Conservation (phyloP, 2,329 filamentous ascomycete genomes). For the Fusarium praegraminearum region DNA sequence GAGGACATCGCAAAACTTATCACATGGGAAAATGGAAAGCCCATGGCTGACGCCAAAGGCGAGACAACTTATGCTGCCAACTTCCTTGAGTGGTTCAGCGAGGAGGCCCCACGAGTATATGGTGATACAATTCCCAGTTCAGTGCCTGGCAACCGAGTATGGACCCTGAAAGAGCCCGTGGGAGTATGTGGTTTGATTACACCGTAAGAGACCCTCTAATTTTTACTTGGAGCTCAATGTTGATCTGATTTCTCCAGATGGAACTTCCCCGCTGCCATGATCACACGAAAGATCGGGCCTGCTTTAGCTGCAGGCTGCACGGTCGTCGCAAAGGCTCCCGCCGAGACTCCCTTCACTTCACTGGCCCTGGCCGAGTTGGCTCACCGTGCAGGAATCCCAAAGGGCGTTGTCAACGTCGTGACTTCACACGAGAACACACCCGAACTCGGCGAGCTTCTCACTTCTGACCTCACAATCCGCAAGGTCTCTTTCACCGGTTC, state of each 20-base stretch:
- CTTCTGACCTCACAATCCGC: conserved; percentile 76
- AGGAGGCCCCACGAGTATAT: conserved; percentile 79
- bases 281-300: conserved; percentile 76
- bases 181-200: conserved; percentile 87
- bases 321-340: conserved; percentile 89
- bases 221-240: background rate
- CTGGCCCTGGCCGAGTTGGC: conserved; percentile 89
- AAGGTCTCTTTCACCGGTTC: conserved; percentile 97
- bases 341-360: conserved; percentile 91
- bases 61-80: conserved; percentile 79
- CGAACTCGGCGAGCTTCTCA: conserved; percentile 81
- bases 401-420: conserved; percentile 90
- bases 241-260: conserved; percentile 61
- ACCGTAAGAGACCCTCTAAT: conserved; percentile 59
- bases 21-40: conserved; percentile 92
- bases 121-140: conserved; percentile 80
- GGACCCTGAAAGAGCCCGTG: conserved; percentile 84
- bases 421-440: conserved; percentile 83
- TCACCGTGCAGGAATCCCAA: conserved; percentile 87
- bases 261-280: conserved; percentile 88
- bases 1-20: conserved; percentile 86
- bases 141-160: conserved; percentile 77
- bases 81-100: conserved; percentile 85
- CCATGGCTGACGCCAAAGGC: conserved; percentile 77
- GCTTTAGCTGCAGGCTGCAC: conserved; percentile 95